Percentiles rank a stretch among this genome's conserved stretches.
Evolutionary conservation across 208 protist species (phyloP).

Genomic region (Crithidia bombi): DNA sequence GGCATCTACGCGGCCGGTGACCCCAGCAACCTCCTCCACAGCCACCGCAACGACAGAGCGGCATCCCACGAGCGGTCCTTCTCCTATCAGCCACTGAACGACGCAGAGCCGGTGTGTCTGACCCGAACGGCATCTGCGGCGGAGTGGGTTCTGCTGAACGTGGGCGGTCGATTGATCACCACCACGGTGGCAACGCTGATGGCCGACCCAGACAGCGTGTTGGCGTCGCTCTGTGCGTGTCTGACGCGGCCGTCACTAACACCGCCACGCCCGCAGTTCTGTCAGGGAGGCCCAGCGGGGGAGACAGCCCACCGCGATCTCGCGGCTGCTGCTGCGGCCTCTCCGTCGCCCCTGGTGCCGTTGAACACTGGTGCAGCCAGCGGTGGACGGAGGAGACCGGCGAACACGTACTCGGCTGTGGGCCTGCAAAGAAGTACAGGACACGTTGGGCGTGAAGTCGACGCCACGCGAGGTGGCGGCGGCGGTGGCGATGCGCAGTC

Average conservation of each 20-base stretch:
- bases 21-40: background rate
- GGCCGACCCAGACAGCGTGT: slow-evolving; percentile 60
- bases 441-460: background rate
- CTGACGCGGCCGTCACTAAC: slow-evolving; percentile 3
- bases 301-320: slow-evolving; percentile 7
- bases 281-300: background rate
- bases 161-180: slow-evolving; percentile 76
- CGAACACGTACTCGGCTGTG: too few species aligned
- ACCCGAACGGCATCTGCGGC: slow-evolving; percentile 25
- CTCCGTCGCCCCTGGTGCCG: too few species aligned
- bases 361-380: too few species aligned
- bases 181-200: slow-evolving; percentile 81
- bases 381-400: too few species aligned
- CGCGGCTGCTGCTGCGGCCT: too few species aligned
- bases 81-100: slow-evolving; percentile 20
- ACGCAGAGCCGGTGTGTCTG: slow-evolving; percentile 28
- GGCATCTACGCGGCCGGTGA: background rate
- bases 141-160: slow-evolving; percentile 83
- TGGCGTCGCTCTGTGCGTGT: slow-evolving; percentile 49
- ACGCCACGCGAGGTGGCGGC: background rate
- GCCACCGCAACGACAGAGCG: background rate
- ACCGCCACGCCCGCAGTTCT: background rate
- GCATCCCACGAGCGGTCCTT: background rate
- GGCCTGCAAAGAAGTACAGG: background rate
- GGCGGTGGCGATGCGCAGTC: background rate